Percentiles rank a stretch among this genome's conserved stretches.
These are phyloP conservation scores for Candida sithepensis DNA, from an alignment of 805 yeast species.

Conservation along the genomic window DNA sequence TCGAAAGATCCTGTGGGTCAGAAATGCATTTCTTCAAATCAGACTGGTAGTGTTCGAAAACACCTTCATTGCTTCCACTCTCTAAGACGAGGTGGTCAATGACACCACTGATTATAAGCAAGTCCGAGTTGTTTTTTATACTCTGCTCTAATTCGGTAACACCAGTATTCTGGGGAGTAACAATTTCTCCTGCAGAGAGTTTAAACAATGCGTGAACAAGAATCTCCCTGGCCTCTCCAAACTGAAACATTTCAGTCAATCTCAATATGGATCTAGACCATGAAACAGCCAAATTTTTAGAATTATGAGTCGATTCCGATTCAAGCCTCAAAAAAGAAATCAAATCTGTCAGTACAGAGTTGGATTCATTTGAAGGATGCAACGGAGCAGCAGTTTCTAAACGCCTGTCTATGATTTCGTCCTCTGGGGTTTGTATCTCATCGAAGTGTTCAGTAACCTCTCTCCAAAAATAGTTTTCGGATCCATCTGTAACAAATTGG, in stretches of 20 bases:
- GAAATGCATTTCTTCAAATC: constrained; percentile 14
- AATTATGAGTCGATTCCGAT: not conserved
- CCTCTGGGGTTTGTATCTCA: not conserved
- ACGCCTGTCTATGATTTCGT: not conserved
- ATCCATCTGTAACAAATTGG: constrained; percentile 3
- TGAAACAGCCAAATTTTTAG: constrained; percentile 20
- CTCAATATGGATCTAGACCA: constrained; percentile 44
- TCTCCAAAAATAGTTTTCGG: constrained; percentile 1
- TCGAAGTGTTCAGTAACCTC: constrained; percentile 6
- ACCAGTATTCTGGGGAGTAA: not conserved
- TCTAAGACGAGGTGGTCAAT: constrained; percentile 46
- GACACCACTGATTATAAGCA: constrained; percentile 58
- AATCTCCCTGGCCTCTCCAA: constrained; percentile 61
- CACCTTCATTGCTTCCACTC: constrained; percentile 12
- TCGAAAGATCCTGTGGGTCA: constrained; percentile 17
- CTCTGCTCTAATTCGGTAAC: constrained; percentile 1
- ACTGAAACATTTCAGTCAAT: constrained; percentile 36
- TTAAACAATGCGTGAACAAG: constrained; percentile 51
- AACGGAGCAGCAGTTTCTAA: not conserved
- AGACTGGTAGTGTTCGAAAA: constrained; percentile 18
- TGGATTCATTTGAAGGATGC: not conserved
- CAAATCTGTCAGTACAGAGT: not conserved
- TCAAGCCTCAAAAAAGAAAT: not conserved
- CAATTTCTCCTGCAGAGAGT: constrained; percentile 12
- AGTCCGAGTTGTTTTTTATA: constrained; percentile 13